Base-by-base conservation (phyloP, 2,329 filamentous ascomycete species). In the Zarea fungicola region DNA sequence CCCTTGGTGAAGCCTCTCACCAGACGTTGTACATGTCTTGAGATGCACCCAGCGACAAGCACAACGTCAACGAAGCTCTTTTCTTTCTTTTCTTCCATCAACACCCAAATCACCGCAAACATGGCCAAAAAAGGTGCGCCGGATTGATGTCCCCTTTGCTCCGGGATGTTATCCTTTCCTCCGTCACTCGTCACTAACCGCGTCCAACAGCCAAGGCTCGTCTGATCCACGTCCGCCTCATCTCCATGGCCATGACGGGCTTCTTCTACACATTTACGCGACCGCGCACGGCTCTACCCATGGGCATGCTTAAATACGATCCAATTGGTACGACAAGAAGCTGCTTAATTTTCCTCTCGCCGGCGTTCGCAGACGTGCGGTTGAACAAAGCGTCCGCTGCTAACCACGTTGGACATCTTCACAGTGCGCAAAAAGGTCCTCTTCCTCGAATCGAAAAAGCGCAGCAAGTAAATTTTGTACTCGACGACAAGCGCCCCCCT, bases 261-360 rank as follows among this genome's bases (percentile, higher is more conserved):
- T 99, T 90, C 79, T 99, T 92, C 78, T 91, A 92, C 70, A 95
- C 89, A 47, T 83, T 95, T 69, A 78, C 85, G 59, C 84, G 95
- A 51, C 91, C 90, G 11, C 85, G 93, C 58, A 79, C 81, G 25
- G 78, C 90, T 54, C 77, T 85, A 37, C 91, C 95, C 49, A 80
- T 99, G 71, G 95, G 90, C 74, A 93, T 99, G 89, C 75, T 99
- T 60, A 99, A 99, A 76, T 99, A 99, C 71, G 93, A 99, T 66
- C 93, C 93, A 35, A 91, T 99, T 56, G 85, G 89, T 95, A 82
- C 57, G 65, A 45, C n/a, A n/a, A n/a, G n/a, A n/a, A n/a, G n/a
- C n/a, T n/a, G n/a, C n/a, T n/a, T n/a, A n/a, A n/a, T n/a, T n/a
- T n/a, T n/a, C n/a, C n/a, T n/a, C n/a, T n/a, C n/a, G n/a, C n/a